phyloP scores from a whole-genome alignment of 768 basidiomycete species.

The Naganishia onofrii region DNA sequence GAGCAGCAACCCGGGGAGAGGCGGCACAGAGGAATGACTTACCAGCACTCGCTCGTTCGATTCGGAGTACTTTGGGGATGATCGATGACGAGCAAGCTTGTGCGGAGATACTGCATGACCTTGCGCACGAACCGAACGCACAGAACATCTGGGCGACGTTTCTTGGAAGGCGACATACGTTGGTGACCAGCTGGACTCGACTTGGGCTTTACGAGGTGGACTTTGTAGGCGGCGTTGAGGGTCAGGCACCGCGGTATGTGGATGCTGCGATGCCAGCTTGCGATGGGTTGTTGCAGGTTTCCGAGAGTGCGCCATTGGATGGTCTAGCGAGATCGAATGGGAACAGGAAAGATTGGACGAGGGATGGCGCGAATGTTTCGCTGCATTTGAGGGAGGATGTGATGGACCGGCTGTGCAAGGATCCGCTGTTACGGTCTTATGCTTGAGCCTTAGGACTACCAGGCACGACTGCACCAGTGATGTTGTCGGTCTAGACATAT shows the following conservation, averaged over 20 bases:
- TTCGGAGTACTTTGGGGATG: not conserved
- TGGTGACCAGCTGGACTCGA: constrained; percentile 14
- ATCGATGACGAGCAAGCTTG: not conserved
- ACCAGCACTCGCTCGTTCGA: not conserved
- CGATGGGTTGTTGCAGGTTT: constrained; percentile 23
- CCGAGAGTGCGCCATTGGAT: constrained; percentile 12
- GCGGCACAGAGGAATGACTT: not conserved
- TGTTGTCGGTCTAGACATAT: too few species aligned
- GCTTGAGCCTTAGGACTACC: too few species aligned
- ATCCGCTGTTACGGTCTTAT: constrained; percentile 17
- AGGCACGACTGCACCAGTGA: too few species aligned
- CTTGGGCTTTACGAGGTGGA: constrained; percentile 15
- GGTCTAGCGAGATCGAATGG: not conserved
- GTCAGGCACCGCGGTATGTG: constrained; percentile 7
- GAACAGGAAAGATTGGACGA: constrained; percentile 1
- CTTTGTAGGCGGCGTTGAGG: not conserved
- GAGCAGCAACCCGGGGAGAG: not conserved
- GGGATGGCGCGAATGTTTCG: constrained; percentile 25
- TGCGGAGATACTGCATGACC: constrained; percentile 17
- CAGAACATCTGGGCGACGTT: constrained; percentile 28
- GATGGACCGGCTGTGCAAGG: constrained; percentile 21
- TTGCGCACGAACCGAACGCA: constrained; percentile 15
- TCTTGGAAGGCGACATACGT: constrained; percentile 17
- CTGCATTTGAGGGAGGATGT: constrained; percentile 20
- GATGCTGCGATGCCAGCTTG: constrained; percentile 22